Evolutionary conservation across 345 rosid genomes (phyloP).

Genomic region (Kandelia obovata): DNA sequence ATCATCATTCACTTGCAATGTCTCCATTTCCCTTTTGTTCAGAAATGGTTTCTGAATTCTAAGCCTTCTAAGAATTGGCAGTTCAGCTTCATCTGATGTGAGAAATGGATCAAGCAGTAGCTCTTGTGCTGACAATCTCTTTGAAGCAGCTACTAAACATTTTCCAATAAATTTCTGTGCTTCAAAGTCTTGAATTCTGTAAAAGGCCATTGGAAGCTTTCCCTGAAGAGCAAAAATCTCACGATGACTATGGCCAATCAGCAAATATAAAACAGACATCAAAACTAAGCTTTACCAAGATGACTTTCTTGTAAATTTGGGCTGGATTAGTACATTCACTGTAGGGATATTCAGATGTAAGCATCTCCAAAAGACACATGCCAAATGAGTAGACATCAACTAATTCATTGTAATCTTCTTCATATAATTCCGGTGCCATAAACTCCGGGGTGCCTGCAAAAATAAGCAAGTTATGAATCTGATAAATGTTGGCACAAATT

Average conservation of each 20-base stretch:
- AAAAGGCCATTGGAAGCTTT: conserved; percentile 64
- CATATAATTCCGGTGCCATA: conserved; percentile 36
- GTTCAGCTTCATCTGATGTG: conserved; percentile 38
- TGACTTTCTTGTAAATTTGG: conserved; percentile 38
- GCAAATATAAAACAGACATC: neutral
- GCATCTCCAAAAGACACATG: conserved; percentile 35
- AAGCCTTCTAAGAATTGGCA: conserved; percentile 22
- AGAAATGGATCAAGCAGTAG: conserved; percentile 66
- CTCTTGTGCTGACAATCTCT: conserved; percentile 60
- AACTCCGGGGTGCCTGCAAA: conserved; percentile 31
- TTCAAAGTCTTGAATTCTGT: conserved; percentile 54
- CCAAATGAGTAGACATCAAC: conserved; percentile 38
- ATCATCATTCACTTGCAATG: conserved; percentile 44
- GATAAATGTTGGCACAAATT: neutral
- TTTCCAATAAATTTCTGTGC: conserved; percentile 62
- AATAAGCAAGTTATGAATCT: neutral
- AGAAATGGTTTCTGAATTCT: conserved; percentile 49
- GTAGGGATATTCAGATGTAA: conserved; percentile 30
- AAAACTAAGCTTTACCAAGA: conserved; percentile 22
- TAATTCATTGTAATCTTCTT: conserved; percentile 33
- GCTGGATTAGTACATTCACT: conserved; percentile 37
- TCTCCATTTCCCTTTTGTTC: conserved; percentile 49
- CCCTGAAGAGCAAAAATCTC: conserved; percentile 45
- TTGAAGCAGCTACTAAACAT: conserved; percentile 59
- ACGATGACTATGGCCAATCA: neutral